phyloP scores from a whole-genome alignment of 495 filamentous ascomycete genomes.

The Podospora anserina region DNA sequence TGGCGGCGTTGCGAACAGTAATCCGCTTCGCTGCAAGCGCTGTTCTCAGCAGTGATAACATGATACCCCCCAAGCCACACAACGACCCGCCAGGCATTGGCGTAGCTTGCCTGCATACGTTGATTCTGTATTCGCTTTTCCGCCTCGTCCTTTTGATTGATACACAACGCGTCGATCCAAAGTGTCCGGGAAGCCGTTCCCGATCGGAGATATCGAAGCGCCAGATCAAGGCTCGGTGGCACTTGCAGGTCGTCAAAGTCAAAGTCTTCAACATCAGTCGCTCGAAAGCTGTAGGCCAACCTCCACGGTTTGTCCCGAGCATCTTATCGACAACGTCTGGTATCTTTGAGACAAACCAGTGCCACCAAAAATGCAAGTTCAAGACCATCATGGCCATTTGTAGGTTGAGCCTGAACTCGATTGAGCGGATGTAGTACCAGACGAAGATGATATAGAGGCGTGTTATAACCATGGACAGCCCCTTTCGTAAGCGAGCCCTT shows the following conservation, averaged over 20 bases:
- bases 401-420: not conserved
- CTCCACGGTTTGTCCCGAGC: not conserved
- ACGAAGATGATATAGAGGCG: not conserved
- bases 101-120: not conserved
- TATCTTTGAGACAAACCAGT: not conserved
- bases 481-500: not conserved
- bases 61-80: not conserved
- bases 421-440: not conserved
- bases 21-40: not conserved
- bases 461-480: not conserved
- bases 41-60: not conserved
- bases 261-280: not conserved
- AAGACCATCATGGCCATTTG: not conserved
- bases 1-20: not conserved
- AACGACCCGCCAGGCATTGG: not conserved
- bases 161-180: conserved; percentile 3
- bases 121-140: not conserved
- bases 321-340: not conserved
- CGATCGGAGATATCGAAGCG: not conserved
- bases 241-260: not conserved
- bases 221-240: not conserved
- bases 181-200: not conserved
- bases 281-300: not conserved
- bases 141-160: not conserved
- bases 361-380: not conserved